Percentiles rank a stretch among this genome's conserved stretches.
Evolutionary conservation across 306 rosid genomes (phyloP).

Genomic region (Cajanus cajan): DNA sequence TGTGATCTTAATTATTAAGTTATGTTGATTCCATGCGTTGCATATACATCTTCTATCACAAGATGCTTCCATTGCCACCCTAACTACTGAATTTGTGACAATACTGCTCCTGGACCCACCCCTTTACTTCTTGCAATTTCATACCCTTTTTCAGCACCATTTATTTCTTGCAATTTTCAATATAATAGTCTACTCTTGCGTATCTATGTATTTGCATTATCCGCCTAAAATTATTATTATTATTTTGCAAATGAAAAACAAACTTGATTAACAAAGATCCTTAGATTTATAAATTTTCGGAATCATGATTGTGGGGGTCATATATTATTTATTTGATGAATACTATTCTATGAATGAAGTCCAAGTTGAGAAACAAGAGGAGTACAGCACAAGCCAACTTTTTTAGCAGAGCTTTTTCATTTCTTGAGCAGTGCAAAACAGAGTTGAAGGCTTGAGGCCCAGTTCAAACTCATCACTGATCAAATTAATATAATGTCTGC

Average conservation of each 20-base stretch:
- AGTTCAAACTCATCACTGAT: neutral
- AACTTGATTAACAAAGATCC: neutral
- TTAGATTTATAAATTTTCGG: neutral
- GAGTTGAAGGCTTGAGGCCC: neutral
- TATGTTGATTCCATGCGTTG: conserved; percentile 33
- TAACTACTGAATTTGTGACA: conserved; percentile 23
- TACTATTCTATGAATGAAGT: neutral
- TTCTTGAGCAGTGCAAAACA: conserved; percentile 64
- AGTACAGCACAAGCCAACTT: conserved; percentile 22
- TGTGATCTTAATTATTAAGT: conserved; percentile 33
- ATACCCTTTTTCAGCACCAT: neutral
- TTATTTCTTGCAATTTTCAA: conserved; percentile 1
- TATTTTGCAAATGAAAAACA: neutral
- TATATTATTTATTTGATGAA: conserved; percentile 7
- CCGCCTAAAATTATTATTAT: neutral
- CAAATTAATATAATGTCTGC: conserved; percentile 7
- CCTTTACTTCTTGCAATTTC: conserved; percentile 1
- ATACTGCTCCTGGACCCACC: conserved; percentile 27
- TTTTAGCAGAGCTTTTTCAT: conserved; percentile 15
- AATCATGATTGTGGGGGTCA: conserved; percentile 8
- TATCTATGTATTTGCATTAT: neutral
- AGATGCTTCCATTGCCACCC: conserved; percentile 33
- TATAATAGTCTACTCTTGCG: neutral
- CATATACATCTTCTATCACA: conserved; percentile 28
- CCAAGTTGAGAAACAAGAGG: neutral